Evolutionary conservation across 805 yeast genomes (phyloP), one percentile per base, ranked within the genome.

Genomic region (Komagataella mondaviorum): DNA sequence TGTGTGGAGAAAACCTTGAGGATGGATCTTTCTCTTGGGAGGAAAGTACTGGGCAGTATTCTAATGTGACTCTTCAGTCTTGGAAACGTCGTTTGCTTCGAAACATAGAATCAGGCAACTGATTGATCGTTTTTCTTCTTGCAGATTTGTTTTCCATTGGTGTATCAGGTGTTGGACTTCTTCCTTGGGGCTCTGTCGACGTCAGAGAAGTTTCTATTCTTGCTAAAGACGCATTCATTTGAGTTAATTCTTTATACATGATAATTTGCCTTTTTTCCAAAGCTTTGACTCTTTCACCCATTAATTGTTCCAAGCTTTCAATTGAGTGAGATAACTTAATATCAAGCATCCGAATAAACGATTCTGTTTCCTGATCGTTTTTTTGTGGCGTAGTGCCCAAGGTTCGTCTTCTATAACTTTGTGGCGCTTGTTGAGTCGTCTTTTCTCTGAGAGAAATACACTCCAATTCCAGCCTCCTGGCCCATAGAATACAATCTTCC

Each of bases 391-490:
- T 5, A 8, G 39, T 30, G 39, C 39, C n/a, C 39, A 30, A 10
- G 4, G 39, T 49, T 44, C 22, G 51, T 52, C 20, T 46, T 47
- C 6, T 57, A 51, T 22, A 56, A 45, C 23, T 52, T 54, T 43
- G 56, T 50, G 7, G 58, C 18, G 51, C 53, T 30, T 59, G 47
- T 16, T 55, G 56, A 2, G 51, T 49, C 36, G 63, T 55, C 10
- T 63, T 61, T 10, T 67, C 67, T 46, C 76, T 60, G 23, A 73
- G 56, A 30, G 72, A 78, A 1, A 72, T 61, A 12, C 73, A 65
- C 53, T 77, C 81, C 50, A 76, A 53, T 54, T 77, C 82, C 17
- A 77, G 57, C 43, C 71, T 68, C 4, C 75, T 69, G 0, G 80
- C 80, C 81, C 81, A 77, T 55, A 60, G 36, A 61, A 63, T 47